Conservation (phyloP, 1,284 basidiomycete species). For the Leccinum griseonigrum region DNA sequence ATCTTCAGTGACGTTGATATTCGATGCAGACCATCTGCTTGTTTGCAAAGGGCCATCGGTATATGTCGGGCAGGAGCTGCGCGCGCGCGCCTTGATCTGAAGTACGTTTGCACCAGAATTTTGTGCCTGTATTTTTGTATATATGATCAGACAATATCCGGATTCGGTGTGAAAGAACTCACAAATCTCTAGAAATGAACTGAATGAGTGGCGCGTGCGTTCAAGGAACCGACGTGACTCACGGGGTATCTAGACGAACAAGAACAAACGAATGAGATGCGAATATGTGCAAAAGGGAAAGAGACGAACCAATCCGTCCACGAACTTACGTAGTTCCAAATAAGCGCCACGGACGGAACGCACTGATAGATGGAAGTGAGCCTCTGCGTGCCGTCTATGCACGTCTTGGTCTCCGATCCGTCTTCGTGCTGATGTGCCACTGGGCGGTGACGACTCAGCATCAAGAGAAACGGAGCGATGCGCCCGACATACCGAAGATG, state of each 20-base stretch:
- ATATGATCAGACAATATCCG: not conserved
- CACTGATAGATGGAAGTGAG: slow-evolving; percentile 67
- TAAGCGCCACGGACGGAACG: slow-evolving; percentile 17
- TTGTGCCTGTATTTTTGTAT: slow-evolving; percentile 38
- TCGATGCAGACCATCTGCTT: slow-evolving; percentile 76
- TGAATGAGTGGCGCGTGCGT: not conserved
- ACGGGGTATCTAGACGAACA: slow-evolving; percentile 45
- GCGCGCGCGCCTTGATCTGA: slow-evolving; percentile 18
- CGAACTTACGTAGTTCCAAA: slow-evolving; percentile 44
- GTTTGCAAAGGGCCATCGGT: slow-evolving; percentile 52
- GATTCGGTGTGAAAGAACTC: slow-evolving; percentile 19
- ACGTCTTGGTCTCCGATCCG: slow-evolving; percentile 60
- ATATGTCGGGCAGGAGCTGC: slow-evolving; percentile 47
- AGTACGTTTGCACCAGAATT: slow-evolving; percentile 48
- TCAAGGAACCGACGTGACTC: slow-evolving; percentile 21
- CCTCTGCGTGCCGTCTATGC: slow-evolving; percentile 79
- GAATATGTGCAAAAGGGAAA: not conserved
- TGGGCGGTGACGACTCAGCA: slow-evolving; percentile 5
- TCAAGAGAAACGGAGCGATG: too few relatives aligned
- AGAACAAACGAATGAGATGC: slow-evolving; percentile 4
- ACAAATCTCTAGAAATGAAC: slow-evolving; percentile 46
- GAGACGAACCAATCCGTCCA: slow-evolving; percentile 63
- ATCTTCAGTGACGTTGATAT: slow-evolving; percentile 38
- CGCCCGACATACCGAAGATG: slow-evolving; percentile 53
- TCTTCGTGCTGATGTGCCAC: slow-evolving; percentile 44